Evolutionary conservation across 176 grass and related monocot genomes (phyloP).

Genomic region (Typha latifolia): DNA sequence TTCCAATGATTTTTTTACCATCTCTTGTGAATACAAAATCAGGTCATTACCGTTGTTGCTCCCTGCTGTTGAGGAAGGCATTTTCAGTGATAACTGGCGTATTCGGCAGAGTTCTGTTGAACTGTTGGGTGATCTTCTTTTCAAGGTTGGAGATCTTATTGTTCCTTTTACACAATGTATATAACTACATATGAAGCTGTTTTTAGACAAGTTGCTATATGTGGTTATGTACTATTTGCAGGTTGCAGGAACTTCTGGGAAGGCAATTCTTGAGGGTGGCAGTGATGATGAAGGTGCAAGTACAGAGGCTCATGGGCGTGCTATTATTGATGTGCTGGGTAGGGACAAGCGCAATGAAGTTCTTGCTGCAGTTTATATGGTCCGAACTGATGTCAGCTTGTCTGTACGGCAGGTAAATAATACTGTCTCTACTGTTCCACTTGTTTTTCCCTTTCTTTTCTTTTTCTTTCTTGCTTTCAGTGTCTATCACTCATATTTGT

Average conservation of each 20-base stretch:
- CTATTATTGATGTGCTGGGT: constrained; percentile 93
- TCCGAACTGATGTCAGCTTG: constrained; percentile 91
- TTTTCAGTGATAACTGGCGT: constrained; percentile 96
- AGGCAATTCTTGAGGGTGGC: constrained; percentile 93
- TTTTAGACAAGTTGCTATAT: constrained; percentile 13
- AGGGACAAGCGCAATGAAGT: constrained; percentile 86
- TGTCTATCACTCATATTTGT: not conserved
- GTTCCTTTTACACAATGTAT: constrained; percentile 16
- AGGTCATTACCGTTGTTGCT: constrained; percentile 89
- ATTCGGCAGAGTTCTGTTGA: constrained; percentile 95
- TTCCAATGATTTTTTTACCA: constrained; percentile 18
- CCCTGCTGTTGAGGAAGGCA: constrained; percentile 93
- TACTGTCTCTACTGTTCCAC: not conserved
- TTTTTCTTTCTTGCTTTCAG: constrained; percentile 5
- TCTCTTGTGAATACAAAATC: constrained; percentile 27
- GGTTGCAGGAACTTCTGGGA: constrained; percentile 96
- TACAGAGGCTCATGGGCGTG: constrained; percentile 94
- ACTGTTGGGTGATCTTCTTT: constrained; percentile 92
- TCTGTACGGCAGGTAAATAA: constrained; percentile 77
- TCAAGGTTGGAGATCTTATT: constrained; percentile 45
- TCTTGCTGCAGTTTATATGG: constrained; percentile 99
- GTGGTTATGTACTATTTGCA: constrained; percentile 17
- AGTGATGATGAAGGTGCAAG: constrained; percentile 99
- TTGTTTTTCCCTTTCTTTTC: not conserved
- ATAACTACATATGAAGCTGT: not conserved